These are phyloP conservation scores for Chloridella minuta DNA, from an alignment of 352 stramenopile genomes.

Conservation along the genomic window DNA sequence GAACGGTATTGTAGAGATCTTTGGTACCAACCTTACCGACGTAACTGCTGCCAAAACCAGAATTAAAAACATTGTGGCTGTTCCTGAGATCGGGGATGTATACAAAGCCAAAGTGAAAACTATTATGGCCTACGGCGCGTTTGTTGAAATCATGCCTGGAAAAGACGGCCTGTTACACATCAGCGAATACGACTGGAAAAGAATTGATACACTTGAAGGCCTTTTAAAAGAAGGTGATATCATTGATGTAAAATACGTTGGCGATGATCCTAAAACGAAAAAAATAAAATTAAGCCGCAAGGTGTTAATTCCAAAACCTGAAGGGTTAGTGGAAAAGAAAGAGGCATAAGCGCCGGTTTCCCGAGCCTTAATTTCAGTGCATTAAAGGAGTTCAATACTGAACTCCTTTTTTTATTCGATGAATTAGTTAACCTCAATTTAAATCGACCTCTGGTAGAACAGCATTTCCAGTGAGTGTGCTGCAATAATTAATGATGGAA, in stretches of 20 bases:
- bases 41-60: not conserved
- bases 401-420: too few relatives aligned
- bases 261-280: not conserved
- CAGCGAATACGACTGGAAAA: not conserved
- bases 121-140: not conserved
- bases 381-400: too few relatives aligned
- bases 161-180: not conserved
- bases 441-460: too few relatives aligned
- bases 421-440: too few relatives aligned
- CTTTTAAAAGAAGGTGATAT: not conserved
- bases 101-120: not conserved
- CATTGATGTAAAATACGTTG: not conserved
- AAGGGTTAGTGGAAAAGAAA: not conserved
- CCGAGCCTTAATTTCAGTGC: too few relatives aligned
- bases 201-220: not conserved
- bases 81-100: not conserved
- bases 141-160: not conserved
- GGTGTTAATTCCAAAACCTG: not conserved
- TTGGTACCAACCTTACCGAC: not conserved
- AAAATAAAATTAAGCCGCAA: not conserved
- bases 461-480: too few relatives aligned
- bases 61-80: not conserved
- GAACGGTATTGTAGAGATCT: not conserved
- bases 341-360: too few relatives aligned
- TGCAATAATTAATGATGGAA: too few relatives aligned